Conservation (phyloP, 805 yeast genomes). For the Ogataea glucozyma region DNA sequence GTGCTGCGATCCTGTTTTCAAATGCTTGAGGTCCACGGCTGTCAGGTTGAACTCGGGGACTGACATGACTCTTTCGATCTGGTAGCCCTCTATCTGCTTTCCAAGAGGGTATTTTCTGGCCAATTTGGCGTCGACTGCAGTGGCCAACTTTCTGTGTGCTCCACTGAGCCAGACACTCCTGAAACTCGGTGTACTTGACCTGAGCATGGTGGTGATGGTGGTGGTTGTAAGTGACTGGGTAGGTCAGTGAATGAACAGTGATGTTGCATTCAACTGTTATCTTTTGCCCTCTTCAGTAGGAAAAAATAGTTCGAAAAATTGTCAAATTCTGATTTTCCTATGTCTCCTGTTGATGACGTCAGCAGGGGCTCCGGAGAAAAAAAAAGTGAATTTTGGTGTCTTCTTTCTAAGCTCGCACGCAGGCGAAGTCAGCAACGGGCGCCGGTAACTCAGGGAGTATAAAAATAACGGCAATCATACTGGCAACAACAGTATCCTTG, state of each 20-base stretch:
- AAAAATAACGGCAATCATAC: too few species aligned
- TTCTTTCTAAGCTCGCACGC: not conserved
- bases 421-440: not conserved
- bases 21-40: slow-evolving; percentile 74
- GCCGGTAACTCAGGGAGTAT: too few species aligned
- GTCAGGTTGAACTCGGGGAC: slow-evolving; percentile 81
- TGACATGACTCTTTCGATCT: slow-evolving; percentile 59
- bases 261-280: too few species aligned
- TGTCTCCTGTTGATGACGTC: too few species aligned
- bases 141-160: slow-evolving; percentile 4
- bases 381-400: not conserved
- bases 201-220: not conserved
- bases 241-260: not conserved
- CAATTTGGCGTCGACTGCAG: slow-evolving; percentile 7
- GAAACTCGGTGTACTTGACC: not conserved
- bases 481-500: too few species aligned
- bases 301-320: too few species aligned
- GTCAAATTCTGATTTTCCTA: too few species aligned
- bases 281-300: too few species aligned
- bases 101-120: slow-evolving; percentile 62
- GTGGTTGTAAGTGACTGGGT: too few species aligned
- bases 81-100: slow-evolving; percentile 62
- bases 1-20: slow-evolving; percentile 72
- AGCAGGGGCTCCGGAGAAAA: not conserved
- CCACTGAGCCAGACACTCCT: not conserved